Percentiles rank a stretch among this genome's conserved stretches.
Conservation (phyloP, 2,329 filamentous ascomycete genomes). For the Alternaria sp. region DNA sequence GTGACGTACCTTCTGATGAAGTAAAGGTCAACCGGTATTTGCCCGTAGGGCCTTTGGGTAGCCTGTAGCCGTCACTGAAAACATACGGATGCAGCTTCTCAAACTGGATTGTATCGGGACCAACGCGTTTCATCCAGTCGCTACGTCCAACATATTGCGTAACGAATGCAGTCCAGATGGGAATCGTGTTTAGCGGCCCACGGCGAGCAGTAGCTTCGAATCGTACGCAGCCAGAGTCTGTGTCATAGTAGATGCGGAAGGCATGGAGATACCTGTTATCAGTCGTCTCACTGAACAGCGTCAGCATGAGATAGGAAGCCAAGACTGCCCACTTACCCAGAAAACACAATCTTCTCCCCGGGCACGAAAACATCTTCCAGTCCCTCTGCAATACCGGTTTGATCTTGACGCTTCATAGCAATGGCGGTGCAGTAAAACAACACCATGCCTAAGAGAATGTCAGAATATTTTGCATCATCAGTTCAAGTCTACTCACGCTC, state of each 20-base stretch:
- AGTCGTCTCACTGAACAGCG: slow-evolving; percentile 57
- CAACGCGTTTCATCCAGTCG: slow-evolving; percentile 59
- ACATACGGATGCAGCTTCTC: slow-evolving; percentile 62
- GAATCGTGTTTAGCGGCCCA: slow-evolving; percentile 63
- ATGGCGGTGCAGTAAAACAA: slow-evolving; percentile 66
- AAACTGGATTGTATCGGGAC: slow-evolving; percentile 57
- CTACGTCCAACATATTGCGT: slow-evolving; percentile 55
- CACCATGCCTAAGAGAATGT: slow-evolving; percentile 58
- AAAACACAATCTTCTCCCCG: slow-evolving; percentile 57
- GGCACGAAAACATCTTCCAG: slow-evolving; percentile 62
- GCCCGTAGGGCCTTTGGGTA: slow-evolving; percentile 40
- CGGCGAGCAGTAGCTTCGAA: slow-evolving; percentile 65
- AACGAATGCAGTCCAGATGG: slow-evolving; percentile 65
- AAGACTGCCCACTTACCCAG: slow-evolving; percentile 52
- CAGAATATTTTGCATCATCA: not conserved
- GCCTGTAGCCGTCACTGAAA: slow-evolving; percentile 61
- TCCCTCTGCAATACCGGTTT: slow-evolving; percentile 48
- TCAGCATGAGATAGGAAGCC: slow-evolving; percentile 17
- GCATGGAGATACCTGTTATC: slow-evolving; percentile 63
- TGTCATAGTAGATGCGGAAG: slow-evolving; percentile 64
- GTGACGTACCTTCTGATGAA: slow-evolving; percentile 38
- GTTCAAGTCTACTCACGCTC: slow-evolving; percentile 56
- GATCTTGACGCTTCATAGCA: slow-evolving; percentile 67
- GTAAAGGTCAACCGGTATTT: slow-evolving; percentile 49
- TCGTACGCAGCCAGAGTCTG: slow-evolving; percentile 60